Evolutionary conservation across 176 grass and related monocot species (phyloP), one percentile per base, ranked within the genome.

Genomic region (Ananas comosus): DNA sequence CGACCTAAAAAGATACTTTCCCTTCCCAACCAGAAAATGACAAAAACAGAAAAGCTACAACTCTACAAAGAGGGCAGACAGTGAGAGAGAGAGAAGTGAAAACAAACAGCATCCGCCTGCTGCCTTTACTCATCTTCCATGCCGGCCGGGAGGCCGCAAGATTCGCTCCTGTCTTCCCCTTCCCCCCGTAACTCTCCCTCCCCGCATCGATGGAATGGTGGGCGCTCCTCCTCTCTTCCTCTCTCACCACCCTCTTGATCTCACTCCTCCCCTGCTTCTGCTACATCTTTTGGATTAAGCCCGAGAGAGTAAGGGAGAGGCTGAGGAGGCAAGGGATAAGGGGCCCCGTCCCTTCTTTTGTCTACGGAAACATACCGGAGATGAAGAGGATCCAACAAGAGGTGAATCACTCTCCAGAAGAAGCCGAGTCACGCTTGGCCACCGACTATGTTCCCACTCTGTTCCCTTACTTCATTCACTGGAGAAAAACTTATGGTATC

Each of bases 351-450:
- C 85, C 88, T 73, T 91, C 85, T 56, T 71, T 87, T 27, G 50
- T 91, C 53, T 77, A 82, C 51, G 85, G 92, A 2, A 91, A 96
- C 68, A 82, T 96, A 71, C 59, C 49, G 12, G 85, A 91, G 72
- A 91, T 91, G 80, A 84, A 77, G 59, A 88, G 71, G 13, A 80
- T 91, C 11, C 81, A 68, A 59, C 28, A 78, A 11, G 67, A 87
- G 16, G 64, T 69, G 64, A 49, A 74, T 51, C 66, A 61, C 1
- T 11, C 48, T 24, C 56, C 81, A 42, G 10, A 63, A 42, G 66
- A 65, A 21, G 4, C 22, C 1, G 23, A 28, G 16, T 12, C 7
- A 2, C 51, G 19, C 2, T 48, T 76, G 12, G 12, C 70, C 0
- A 71, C 72, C 0, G 68, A 82, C 56, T 96, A 89, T 74, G 56